These are phyloP conservation scores for Erodium trifolium DNA, from an alignment of 441 rosid genomes.

Conservation along the genomic window DNA sequence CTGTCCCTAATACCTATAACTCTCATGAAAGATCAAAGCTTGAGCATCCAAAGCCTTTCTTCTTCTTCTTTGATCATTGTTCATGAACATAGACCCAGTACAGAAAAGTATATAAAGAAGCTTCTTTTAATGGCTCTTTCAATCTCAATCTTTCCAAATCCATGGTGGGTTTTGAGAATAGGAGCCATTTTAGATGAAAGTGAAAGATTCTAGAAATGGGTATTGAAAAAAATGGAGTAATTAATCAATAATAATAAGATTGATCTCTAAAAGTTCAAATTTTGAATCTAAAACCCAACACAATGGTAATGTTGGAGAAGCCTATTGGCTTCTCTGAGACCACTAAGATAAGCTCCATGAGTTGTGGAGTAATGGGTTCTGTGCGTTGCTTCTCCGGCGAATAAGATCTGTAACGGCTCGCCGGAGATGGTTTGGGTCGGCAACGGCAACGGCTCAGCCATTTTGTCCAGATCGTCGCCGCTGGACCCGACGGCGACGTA, in stretches of 20 bases:
- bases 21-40: too few relatives aligned
- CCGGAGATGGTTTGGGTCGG: background rate
- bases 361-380: slow-evolving; percentile 94
- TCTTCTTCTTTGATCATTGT: too few relatives aligned
- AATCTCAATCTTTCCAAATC: too few relatives aligned
- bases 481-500: slow-evolving; percentile 80
- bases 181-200: too few relatives aligned
- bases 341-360: slow-evolving; percentile 95
- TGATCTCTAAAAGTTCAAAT: background rate
- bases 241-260: background rate
- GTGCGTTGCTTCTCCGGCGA: slow-evolving; percentile 99
- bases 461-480: slow-evolving; percentile 69
- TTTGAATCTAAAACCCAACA: slow-evolving; percentile 35
- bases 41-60: slow-evolving; percentile 37
- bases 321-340: slow-evolving; percentile 94
- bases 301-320: slow-evolving; percentile 75
- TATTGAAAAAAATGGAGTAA: background rate
- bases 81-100: slow-evolving; percentile 6
- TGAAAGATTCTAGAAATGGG: background rate
- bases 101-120: background rate
- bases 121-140: background rate
- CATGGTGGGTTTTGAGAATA: too few relatives aligned
- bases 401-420: slow-evolving; percentile 54
- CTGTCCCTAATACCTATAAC: slow-evolving; percentile 36
- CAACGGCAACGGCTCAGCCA: slow-evolving; percentile 81